phyloP scores from a whole-genome alignment of 352 stramenopile species.

The Pythium myriotylum region DNA sequence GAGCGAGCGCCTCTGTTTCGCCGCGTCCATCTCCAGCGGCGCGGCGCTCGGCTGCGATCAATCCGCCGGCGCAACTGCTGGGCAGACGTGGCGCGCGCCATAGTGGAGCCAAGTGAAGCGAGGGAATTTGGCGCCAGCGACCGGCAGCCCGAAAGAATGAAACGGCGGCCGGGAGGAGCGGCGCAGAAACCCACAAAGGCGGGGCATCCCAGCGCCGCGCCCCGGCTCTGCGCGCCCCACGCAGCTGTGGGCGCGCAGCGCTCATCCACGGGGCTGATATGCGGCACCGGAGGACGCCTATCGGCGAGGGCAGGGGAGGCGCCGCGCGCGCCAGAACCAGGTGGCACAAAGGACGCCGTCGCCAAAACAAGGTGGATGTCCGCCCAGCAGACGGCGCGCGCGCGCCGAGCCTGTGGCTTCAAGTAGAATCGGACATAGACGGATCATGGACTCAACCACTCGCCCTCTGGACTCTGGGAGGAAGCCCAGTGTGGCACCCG shows the following conservation, averaged over 20 bases:
- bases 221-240: not conserved
- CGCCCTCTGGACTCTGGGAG: slow-evolving; percentile 5
- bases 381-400: too few relatives aligned
- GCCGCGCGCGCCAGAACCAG: too few relatives aligned
- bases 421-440: slow-evolving; percentile 7
- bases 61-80: slow-evolving; percentile 17
- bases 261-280: slow-evolving; percentile 15
- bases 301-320: not conserved
- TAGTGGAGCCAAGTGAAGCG: slow-evolving; percentile 20
- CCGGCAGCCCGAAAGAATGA: slow-evolving; percentile 10
- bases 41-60: not conserved
- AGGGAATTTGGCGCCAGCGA: slow-evolving; percentile 1
- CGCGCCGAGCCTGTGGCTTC: slow-evolving; percentile 4
- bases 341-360: too few relatives aligned
- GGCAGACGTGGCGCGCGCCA: slow-evolving; percentile 14
- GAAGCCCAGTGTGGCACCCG: too few relatives aligned
- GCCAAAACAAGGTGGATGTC: too few relatives aligned
- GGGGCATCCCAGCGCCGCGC: slow-evolving; percentile 13
- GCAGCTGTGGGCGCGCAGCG: slow-evolving; percentile 6
- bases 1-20: slow-evolving; percentile 18
- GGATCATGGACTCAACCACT: slow-evolving; percentile 19
- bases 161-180: slow-evolving; percentile 17
- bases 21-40: slow-evolving; percentile 9
- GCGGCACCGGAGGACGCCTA: not conserved
- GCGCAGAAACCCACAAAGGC: slow-evolving; percentile 23